A percentile compares a stretch with the other conserved stretches of the same genome.
Evolutionary conservation across 257 asterid species (phyloP).

Genomic region (Oldenlandia corymbosa): DNA sequence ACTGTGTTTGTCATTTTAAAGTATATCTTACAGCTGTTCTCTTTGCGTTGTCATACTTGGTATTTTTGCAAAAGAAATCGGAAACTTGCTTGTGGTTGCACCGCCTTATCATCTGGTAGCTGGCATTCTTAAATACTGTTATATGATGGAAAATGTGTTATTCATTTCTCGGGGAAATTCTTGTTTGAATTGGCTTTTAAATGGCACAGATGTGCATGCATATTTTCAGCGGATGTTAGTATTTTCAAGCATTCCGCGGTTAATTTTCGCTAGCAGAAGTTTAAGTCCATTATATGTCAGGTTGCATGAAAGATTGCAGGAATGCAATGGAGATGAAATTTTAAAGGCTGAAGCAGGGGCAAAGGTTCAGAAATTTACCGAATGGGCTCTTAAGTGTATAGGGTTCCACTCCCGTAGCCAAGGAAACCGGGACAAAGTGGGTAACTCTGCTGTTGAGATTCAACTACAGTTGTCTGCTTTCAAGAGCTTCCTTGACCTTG

Average conservation of each 20-base stretch:
- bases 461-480: constrained; percentile 89
- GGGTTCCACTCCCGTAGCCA: constrained; percentile 98
- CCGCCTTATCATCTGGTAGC: not conserved
- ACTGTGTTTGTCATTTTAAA: not conserved
- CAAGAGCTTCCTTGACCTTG: constrained; percentile 88
- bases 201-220: not conserved
- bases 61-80: not conserved
- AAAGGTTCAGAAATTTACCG: constrained; percentile 95
- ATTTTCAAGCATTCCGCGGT: not conserved
- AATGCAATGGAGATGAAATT: constrained; percentile 92
- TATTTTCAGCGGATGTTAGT: not conserved
- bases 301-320: constrained; percentile 91
- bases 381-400: constrained; percentile 98
- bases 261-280: constrained; percentile 3
- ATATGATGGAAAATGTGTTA: not conserved
- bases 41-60: not conserved
- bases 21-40: not conserved
- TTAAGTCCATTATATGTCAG: constrained; percentile 30
- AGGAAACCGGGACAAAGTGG: constrained; percentile 71
- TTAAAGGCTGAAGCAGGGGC: constrained; percentile 98
- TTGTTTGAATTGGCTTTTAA: not conserved
- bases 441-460: constrained; percentile 67
- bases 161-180: not conserved
- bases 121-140: not conserved
- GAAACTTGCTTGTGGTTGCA: constrained; percentile 6